Percentiles rank a stretch among this genome's conserved stretches.
Conservation (phyloP, 148 eudicot genomes). For the Oxyria digyna region DNA sequence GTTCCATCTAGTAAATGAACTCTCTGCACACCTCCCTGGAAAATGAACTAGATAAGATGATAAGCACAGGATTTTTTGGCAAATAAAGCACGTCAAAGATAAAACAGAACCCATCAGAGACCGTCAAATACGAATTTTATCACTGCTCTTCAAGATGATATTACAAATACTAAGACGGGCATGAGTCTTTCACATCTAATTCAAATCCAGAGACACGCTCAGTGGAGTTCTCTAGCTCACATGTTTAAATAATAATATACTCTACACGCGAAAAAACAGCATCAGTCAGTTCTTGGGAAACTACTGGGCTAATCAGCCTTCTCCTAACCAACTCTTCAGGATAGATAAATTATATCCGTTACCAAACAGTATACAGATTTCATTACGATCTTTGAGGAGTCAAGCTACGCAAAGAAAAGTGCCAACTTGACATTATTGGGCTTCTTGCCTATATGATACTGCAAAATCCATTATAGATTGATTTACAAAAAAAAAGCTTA, state of each 20-base stretch:
- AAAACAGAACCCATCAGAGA: too few relatives aligned
- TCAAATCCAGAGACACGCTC: neutral
- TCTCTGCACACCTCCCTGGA: conserved; percentile 92
- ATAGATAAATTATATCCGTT: neutral
- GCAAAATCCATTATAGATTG: neutral
- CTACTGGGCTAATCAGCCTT: neutral
- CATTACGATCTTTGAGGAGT: neutral
- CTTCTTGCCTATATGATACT: neutral
- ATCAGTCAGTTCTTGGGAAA: neutral
- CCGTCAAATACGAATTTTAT: too few relatives aligned
- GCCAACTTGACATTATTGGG: neutral
- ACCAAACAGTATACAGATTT: neutral
- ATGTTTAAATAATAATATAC: neutral
- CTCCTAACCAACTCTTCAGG: neutral
- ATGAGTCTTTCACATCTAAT: too few relatives aligned
- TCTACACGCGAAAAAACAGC: neutral
- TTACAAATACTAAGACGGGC: too few relatives aligned
- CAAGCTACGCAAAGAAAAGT: neutral
- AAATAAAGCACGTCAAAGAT: neutral
- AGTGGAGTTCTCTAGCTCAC: neutral
- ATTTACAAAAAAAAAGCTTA: conserved; percentile 23
- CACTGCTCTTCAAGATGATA: too few relatives aligned
- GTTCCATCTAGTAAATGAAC: conserved; percentile 92
- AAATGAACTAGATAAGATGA: neutral
- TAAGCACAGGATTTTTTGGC: neutral